Evolutionary conservation across 768 basidiomycete species (phyloP).

Genomic region (Amanita subjunquillea): DNA sequence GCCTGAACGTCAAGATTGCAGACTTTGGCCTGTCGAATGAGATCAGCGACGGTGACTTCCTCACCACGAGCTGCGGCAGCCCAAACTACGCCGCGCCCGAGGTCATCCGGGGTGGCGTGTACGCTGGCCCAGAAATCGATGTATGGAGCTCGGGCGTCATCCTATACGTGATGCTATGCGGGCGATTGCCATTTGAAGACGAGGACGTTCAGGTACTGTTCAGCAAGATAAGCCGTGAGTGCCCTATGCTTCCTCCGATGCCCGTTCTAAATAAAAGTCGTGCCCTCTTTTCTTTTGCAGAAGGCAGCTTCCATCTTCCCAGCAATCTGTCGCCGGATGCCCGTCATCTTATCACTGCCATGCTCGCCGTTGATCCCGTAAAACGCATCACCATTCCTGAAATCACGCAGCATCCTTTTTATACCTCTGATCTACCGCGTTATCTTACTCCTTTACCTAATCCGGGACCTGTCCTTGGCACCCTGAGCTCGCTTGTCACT

Average conservation of each 20-base stretch:
- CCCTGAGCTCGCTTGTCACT: slow-evolving; percentile 60
- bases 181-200: slow-evolving; percentile 93
- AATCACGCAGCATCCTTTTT: slow-evolving; percentile 87
- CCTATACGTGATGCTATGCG: slow-evolving; percentile 95
- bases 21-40: slow-evolving; percentile 97
- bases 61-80: slow-evolving; percentile 95
- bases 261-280: slow-evolving; percentile 5
- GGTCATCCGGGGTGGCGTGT: slow-evolving; percentile 90
- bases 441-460: slow-evolving; percentile 83
- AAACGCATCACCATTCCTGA: slow-evolving; percentile 91
- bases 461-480: slow-evolving; percentile 68
- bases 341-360: slow-evolving; percentile 65
- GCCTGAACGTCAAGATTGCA: slow-evolving; percentile 93
- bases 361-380: slow-evolving; percentile 92
- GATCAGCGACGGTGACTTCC: slow-evolving; percentile 92
- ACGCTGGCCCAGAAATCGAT: slow-evolving; percentile 97
- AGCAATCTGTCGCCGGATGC: slow-evolving; percentile 74
- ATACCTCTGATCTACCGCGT: slow-evolving; percentile 71
- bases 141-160: slow-evolving; percentile 99
- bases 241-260: not conserved
- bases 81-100: slow-evolving; percentile 99
- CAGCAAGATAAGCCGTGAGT: slow-evolving; percentile 84
- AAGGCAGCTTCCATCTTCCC: slow-evolving; percentile 83
- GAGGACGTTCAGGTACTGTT: slow-evolving; percentile 90
- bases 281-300: slow-evolving; percentile 24